phyloP scores from a whole-genome alignment of 495 filamentous ascomycete genomes.

The Penicillium goetzii region DNA sequence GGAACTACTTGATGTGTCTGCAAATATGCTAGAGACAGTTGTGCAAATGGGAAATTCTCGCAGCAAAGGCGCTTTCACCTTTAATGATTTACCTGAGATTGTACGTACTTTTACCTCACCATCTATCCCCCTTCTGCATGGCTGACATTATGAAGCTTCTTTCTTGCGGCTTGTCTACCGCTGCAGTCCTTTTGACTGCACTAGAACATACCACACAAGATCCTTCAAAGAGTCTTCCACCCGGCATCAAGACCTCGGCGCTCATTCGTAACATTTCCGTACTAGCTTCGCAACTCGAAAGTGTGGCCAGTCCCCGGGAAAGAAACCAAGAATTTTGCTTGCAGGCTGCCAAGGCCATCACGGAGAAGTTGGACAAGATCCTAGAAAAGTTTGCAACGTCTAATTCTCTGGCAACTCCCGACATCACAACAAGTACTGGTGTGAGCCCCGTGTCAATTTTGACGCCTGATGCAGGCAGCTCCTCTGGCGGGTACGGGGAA shows the following conservation, averaged over 20 bases:
- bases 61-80: constrained; percentile 10
- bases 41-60: constrained; percentile 23
- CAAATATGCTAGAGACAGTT: constrained; percentile 26
- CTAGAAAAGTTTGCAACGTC: constrained; percentile 18
- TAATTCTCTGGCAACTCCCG: constrained; percentile 13
- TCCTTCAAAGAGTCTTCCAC: constrained; percentile 14
- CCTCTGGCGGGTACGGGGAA: constrained; percentile 12
- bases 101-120: constrained; percentile 17
- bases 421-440: constrained; percentile 15
- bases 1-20: constrained; percentile 22
- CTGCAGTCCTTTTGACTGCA: constrained; percentile 17
- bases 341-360: constrained; percentile 26
- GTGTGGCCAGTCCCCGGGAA: constrained; percentile 21
- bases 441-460: constrained; percentile 12
- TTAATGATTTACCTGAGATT: constrained; percentile 22
- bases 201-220: constrained; percentile 16
- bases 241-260: constrained; percentile 19
- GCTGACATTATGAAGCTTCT: constrained; percentile 19
- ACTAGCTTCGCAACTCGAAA: constrained; percentile 24
- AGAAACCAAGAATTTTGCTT: constrained; percentile 26
- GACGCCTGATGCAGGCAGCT: constrained; percentile 12
- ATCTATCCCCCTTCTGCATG: neutral
- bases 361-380: constrained; percentile 23
- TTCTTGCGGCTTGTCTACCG: constrained; percentile 22
- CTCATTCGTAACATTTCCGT: constrained; percentile 27